These are phyloP conservation scores for Hygrophoropsis aurantiaca DNA, from an alignment of 768 basidiomycete genomes.

Conservation along the genomic window DNA sequence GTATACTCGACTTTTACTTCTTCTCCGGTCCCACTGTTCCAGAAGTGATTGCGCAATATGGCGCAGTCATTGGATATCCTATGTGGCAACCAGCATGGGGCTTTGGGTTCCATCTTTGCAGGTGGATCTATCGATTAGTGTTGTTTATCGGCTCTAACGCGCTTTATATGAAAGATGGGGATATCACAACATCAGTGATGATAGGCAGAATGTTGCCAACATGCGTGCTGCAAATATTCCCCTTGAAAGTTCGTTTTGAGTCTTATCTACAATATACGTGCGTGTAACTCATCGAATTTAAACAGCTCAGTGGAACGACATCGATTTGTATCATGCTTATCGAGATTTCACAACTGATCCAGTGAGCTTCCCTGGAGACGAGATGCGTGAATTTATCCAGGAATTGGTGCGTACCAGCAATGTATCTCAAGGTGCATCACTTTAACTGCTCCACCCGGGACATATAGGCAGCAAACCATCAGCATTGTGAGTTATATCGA, in stretches of 20 bases:
- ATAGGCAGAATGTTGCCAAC: constrained; percentile 48
- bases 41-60: constrained; percentile 71
- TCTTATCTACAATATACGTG: neutral
- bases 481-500: constrained; percentile 22
- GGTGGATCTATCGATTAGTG: constrained; percentile 30
- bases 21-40: constrained; percentile 54
- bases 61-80: constrained; percentile 63
- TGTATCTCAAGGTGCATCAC: neutral
- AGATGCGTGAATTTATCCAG: constrained; percentile 52
- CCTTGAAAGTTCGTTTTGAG: constrained; percentile 57
- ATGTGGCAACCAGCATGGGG: constrained; percentile 75
- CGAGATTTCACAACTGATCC: constrained; percentile 73
- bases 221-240: constrained; percentile 74
- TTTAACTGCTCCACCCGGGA: constrained; percentile 1
- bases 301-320: constrained; percentile 77
- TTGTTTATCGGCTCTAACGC: constrained; percentile 1
- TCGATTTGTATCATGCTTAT: constrained; percentile 68
- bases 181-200: constrained; percentile 53
- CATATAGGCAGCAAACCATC: constrained; percentile 23
- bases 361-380: constrained; percentile 55
- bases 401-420: constrained; percentile 47
- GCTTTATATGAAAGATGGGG: constrained; percentile 39
- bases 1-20: constrained; percentile 78
- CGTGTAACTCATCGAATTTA: neutral
- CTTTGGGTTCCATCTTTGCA: constrained; percentile 77